Evolutionary conservation across 352 stramenopile species (phyloP).

Genomic region (Thraustotheca clavata): DNA sequence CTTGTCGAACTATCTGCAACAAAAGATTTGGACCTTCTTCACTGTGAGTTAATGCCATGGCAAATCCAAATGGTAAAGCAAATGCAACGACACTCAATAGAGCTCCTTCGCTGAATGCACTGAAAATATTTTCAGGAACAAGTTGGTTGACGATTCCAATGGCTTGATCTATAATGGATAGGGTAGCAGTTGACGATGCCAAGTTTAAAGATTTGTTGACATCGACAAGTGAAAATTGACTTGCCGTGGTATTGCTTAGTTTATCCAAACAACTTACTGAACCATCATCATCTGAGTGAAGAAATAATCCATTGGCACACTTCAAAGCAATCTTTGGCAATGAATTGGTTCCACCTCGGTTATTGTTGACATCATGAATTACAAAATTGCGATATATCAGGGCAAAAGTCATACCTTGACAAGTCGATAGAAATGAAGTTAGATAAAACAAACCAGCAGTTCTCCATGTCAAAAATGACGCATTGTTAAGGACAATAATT

Average conservation of each 20-base stretch:
- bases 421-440: conserved; percentile 39
- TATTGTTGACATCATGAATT: background rate
- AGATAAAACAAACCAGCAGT: background rate
- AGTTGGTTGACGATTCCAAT: conserved; percentile 47
- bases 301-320: conserved; percentile 9
- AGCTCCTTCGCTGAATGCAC: conserved; percentile 35
- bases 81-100: conserved; percentile 62
- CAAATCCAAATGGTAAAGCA: conserved; percentile 43
- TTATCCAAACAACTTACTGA: background rate
- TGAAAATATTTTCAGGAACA: conserved; percentile 56
- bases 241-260: background rate
- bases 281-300: background rate
- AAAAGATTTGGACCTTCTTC: background rate
- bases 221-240: conserved; percentile 26
- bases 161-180: conserved; percentile 53
- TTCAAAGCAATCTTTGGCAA: background rate
- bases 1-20: conserved; percentile 31
- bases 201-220: conserved; percentile 37
- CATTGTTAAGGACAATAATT: conserved; percentile 19
- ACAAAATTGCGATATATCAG: background rate
- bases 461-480: background rate
- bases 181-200: conserved; percentile 30
- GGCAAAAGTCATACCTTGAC: conserved; percentile 31
- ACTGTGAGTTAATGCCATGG: background rate
- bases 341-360: background rate